These are phyloP conservation scores for Solanum bulbocastanum DNA, from an alignment of 257 asterid species.

Conservation along the genomic window DNA sequence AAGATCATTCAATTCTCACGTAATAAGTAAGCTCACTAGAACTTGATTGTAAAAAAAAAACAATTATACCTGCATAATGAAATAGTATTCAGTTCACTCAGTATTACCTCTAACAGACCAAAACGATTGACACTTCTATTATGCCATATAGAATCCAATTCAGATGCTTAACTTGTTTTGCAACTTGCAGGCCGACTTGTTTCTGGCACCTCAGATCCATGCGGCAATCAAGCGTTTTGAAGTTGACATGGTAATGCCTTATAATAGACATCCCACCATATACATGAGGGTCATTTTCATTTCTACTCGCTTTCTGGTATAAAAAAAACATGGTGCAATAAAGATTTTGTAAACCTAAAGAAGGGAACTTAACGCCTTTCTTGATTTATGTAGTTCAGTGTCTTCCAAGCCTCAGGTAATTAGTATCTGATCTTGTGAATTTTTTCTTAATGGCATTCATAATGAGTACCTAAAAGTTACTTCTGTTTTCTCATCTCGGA, in stretches of 20 bases:
- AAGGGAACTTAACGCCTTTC: background rate
- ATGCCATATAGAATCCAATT: background rate
- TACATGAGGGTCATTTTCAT: background rate
- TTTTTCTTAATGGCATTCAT: background rate
- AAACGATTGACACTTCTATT: background rate
- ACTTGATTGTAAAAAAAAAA: background rate
- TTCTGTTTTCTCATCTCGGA: background rate
- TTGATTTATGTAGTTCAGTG: background rate
- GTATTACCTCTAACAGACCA: background rate
- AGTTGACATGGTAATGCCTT: conserved; percentile 38
- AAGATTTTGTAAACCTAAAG: background rate
- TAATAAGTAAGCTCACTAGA: background rate
- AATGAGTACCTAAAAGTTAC: background rate
- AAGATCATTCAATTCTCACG: background rate
- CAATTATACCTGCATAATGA: background rate
- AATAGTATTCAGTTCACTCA: background rate
- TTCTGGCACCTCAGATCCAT: conserved; percentile 70
- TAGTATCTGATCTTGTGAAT: background rate
- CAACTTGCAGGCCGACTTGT: conserved; percentile 60
- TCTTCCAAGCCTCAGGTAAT: background rate
- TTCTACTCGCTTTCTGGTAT: background rate
- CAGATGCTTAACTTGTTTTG: background rate
- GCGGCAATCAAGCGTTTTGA: conserved; percentile 42
- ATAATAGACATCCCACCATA: background rate
- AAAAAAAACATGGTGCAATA: background rate